Evolutionary conservation across 1,284 basidiomycete species (phyloP).

Genomic region (Ceratobasidium sp.): DNA sequence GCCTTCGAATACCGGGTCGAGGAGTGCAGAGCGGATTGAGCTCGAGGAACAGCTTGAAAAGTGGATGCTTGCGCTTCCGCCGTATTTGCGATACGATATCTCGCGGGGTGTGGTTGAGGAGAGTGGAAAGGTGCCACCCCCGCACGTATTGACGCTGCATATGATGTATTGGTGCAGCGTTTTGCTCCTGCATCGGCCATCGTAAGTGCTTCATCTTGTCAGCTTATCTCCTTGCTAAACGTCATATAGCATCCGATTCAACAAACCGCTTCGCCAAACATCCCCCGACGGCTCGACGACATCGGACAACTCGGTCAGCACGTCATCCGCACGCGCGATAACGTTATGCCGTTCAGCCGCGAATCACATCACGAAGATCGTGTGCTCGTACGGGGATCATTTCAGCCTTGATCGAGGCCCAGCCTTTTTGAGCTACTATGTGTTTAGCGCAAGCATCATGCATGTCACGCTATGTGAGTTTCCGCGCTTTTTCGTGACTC

Average conservation of each 20-base stretch:
- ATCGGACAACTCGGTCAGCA: slow-evolving; percentile 29
- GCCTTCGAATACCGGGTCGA: slow-evolving; percentile 60
- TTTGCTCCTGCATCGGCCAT: slow-evolving; percentile 81
- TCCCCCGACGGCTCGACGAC: slow-evolving; percentile 19
- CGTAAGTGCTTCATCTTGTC: slow-evolving; percentile 62
- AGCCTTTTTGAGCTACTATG: slow-evolving; percentile 81
- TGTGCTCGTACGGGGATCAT: slow-evolving; percentile 68
- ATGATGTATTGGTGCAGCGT: slow-evolving; percentile 89
- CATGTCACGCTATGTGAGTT: slow-evolving; percentile 70
- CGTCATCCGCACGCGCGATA: slow-evolving; percentile 65
- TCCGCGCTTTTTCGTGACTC: not conserved
- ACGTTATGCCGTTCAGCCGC: slow-evolving; percentile 78
- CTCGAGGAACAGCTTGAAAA: slow-evolving; percentile 77
- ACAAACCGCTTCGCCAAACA: slow-evolving; percentile 4
- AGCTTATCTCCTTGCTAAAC: not conserved
- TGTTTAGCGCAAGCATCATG: slow-evolving; percentile 86
- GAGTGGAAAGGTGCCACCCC: slow-evolving; percentile 57
- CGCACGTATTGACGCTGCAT: slow-evolving; percentile 79
- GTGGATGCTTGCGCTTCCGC: slow-evolving; percentile 80
- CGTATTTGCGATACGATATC: slow-evolving; percentile 64
- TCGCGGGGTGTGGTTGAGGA: slow-evolving; percentile 30
- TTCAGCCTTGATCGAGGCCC: slow-evolving; percentile 73
- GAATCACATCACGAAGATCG: slow-evolving; percentile 76
- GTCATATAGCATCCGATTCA: slow-evolving; percentile 11
- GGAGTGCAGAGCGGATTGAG: slow-evolving; percentile 66